These are phyloP conservation scores for Emydomyces testavorans DNA, from an alignment of 2,329 filamentous ascomycete species.

Conservation along the genomic window DNA sequence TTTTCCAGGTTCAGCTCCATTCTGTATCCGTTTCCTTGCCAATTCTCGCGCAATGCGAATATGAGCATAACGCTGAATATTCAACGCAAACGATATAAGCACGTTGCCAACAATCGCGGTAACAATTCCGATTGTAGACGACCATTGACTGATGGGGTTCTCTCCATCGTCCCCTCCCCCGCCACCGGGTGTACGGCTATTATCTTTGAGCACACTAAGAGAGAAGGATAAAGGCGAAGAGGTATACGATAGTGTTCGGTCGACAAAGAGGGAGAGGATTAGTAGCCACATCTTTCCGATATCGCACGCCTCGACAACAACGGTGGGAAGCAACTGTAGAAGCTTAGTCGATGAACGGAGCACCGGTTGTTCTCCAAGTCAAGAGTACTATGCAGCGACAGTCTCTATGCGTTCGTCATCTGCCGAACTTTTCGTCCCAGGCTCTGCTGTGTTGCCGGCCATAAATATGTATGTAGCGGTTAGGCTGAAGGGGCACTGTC, in stretches of 20 bases:
- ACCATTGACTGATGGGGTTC: slow-evolving; percentile 31
- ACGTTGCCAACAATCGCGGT: slow-evolving; percentile 89
- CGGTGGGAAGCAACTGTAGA: background rate
- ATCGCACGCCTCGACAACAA: background rate
- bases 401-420: background rate
- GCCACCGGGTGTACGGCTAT: background rate
- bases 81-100: slow-evolving; percentile 87
- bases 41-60: slow-evolving; percentile 66
- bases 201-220: background rate
- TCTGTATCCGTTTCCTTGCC: slow-evolving; percentile 45
- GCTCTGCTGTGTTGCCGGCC: background rate
- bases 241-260: background rate
- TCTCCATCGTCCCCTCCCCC: slow-evolving; percentile 4
- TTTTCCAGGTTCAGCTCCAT: slow-evolving; percentile 40
- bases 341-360: background rate
- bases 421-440: background rate
- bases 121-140: slow-evolving; percentile 84
- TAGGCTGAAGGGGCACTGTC: slow-evolving; percentile 1
- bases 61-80: slow-evolving; percentile 93
- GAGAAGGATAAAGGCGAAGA: background rate
- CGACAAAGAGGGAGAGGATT: slow-evolving; percentile 9
- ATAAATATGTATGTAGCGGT: no score
- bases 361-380: background rate
- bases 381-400: background rate
- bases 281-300: slow-evolving; percentile 1